Conservation (phyloP, 2,329 filamentous ascomycete species). For the Emergomyces pasteurianus region DNA sequence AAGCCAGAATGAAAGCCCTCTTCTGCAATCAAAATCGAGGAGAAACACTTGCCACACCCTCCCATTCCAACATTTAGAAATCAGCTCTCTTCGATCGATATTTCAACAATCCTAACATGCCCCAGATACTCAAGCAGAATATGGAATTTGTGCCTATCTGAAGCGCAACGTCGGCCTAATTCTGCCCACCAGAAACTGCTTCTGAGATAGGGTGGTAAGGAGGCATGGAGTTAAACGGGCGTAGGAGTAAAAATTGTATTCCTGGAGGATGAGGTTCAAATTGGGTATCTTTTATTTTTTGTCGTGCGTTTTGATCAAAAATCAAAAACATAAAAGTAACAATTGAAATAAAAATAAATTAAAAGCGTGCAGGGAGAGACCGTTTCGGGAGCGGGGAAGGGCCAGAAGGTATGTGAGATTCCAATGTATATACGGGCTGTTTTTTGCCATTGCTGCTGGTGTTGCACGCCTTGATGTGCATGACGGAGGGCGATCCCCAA, state of each 20-base stretch:
- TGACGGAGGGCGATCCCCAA: background rate
- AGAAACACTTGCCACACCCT: background rate
- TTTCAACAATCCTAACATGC: constrained; percentile 12
- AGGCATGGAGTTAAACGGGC: constrained; percentile 6
- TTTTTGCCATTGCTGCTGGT: background rate
- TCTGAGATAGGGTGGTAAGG: background rate
- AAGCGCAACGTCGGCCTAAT: constrained; percentile 3
- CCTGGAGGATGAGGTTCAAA: constrained; percentile 16
- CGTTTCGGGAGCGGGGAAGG: background rate
- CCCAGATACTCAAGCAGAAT: constrained; percentile 15
- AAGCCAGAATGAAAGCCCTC: background rate
- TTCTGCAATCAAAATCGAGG: background rate
- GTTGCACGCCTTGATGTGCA: background rate
- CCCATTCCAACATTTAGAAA: background rate
- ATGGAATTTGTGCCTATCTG: constrained; percentile 13
- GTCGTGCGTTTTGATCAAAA: background rate
- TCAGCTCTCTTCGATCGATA: background rate
- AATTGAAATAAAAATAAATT: too few relatives aligned
- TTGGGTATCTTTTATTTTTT: constrained; percentile 11
- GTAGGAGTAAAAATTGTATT: constrained; percentile 15
- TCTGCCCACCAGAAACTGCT: background rate
- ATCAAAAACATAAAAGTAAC: too few relatives aligned
- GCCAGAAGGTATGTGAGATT: background rate
- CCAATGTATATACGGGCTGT: too few relatives aligned
- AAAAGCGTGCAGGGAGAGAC: too few relatives aligned